These are phyloP conservation scores for Orbilia brochopaga DNA, from an alignment of 2,329 filamentous ascomycete species.

Conservation along the genomic window DNA sequence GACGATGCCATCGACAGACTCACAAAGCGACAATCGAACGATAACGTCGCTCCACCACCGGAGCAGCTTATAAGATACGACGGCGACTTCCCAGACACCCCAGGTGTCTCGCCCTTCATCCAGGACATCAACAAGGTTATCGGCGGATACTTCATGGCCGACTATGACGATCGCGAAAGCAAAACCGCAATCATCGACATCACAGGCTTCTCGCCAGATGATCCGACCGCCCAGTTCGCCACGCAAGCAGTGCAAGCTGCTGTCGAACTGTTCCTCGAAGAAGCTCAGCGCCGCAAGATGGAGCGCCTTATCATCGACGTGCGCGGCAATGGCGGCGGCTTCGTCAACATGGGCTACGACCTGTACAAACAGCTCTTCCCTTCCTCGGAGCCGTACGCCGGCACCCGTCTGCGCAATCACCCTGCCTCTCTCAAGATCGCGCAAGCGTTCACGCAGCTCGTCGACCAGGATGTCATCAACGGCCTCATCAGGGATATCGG, in stretches of 20 bases:
- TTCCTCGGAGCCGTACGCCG: conserved; percentile 59
- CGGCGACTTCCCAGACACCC: conserved; percentile 38
- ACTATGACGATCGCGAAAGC: conserved; percentile 32
- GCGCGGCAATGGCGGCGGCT: conserved; percentile 67
- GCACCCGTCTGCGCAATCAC: conserved; percentile 59
- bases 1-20: conserved; percentile 11
- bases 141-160: conserved; percentile 46
- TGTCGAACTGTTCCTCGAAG: conserved; percentile 54
- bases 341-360: conserved; percentile 61
- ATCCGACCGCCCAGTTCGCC: conserved; percentile 27
- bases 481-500: conserved; percentile 27
- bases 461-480: conserved; percentile 37
- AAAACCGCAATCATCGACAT: conserved; percentile 37
- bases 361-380: conserved; percentile 66
- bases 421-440: conserved; percentile 55
- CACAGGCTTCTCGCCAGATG: conserved; percentile 37
- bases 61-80: conserved; percentile 19
- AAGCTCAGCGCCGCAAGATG: conserved; percentile 60
- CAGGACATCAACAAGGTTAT: conserved; percentile 44
- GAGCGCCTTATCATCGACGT: conserved; percentile 69
- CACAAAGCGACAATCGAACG: conserved; percentile 31
- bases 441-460: conserved; percentile 36
- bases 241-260: conserved; percentile 43
- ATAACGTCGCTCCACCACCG: conserved; percentile 17
- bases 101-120: conserved; percentile 31